Evolutionary conservation across 2,329 filamentous ascomycete species (phyloP).

Genomic region (Ophiobolus disseminans): DNA sequence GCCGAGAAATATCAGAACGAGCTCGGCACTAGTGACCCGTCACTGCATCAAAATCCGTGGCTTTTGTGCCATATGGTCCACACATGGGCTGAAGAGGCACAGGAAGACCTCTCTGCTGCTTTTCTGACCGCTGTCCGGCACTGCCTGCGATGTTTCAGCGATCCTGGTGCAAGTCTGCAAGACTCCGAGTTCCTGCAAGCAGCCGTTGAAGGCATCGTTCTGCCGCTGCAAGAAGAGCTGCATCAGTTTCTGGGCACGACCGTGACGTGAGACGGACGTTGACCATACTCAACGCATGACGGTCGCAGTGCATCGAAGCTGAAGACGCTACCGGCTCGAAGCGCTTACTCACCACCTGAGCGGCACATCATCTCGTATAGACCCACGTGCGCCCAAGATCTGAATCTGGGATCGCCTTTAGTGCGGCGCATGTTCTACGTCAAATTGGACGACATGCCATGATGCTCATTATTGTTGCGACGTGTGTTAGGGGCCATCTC

Average conservation of each 20-base stretch:
- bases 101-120: constrained; percentile 46
- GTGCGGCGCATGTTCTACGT: constrained; percentile 17
- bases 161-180: constrained; percentile 42
- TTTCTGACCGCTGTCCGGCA: constrained; percentile 44
- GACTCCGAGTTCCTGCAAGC: constrained; percentile 46
- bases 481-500: constrained; percentile 4
- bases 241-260: constrained; percentile 45
- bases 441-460: constrained; percentile 8
- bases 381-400: constrained; percentile 31
- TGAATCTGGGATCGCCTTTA: constrained; percentile 35
- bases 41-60: constrained; percentile 35
- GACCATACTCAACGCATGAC: not conserved
- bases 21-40: constrained; percentile 15
- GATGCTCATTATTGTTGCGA: not conserved
- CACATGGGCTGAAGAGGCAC: constrained; percentile 42
- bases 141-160: constrained; percentile 44
- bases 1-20: constrained; percentile 40
- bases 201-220: constrained; percentile 46
- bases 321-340: constrained; percentile 3
- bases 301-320: not conserved
- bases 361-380: constrained; percentile 38
- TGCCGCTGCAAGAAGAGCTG: constrained; percentile 48
- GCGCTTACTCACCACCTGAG: constrained; percentile 25
- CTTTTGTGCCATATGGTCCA: constrained; percentile 42
- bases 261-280: constrained; percentile 13